Evolutionary conservation across 805 yeast genomes (phyloP).

Genomic region (Yamadazyma nakazawae): DNA sequence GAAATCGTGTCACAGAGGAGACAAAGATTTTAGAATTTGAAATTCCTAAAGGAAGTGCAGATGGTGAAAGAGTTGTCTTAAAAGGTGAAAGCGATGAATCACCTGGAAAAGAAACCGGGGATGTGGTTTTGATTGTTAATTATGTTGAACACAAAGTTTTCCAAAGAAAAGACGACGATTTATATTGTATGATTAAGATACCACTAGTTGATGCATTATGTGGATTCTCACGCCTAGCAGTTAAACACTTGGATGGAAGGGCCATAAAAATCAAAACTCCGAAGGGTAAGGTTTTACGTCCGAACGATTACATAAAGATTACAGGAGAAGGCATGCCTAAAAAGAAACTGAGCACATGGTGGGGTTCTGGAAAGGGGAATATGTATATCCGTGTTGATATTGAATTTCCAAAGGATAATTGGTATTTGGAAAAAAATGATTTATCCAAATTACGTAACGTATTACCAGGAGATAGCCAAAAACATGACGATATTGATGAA

Average conservation of each 20-base stretch:
- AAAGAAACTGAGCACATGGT: constrained; percentile 27
- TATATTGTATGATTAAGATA: constrained; percentile 57
- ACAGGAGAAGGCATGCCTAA: constrained; percentile 84
- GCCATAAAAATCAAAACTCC: constrained; percentile 62
- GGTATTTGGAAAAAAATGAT: constrained; percentile 78
- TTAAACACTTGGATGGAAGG: constrained; percentile 79
- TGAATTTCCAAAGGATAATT: constrained; percentile 79
- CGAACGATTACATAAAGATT: constrained; percentile 65
- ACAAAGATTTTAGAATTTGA: constrained; percentile 73
- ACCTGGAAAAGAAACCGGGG: constrained; percentile 72
- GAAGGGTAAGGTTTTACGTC: constrained; percentile 76
- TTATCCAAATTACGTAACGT: constrained; percentile 49
- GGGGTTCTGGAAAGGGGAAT: constrained; percentile 52
- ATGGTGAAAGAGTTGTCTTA: constrained; percentile 58
- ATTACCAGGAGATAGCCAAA: constrained; percentile 44
- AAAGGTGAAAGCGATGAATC: constrained; percentile 75
- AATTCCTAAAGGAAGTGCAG: constrained; percentile 66
- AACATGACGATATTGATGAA: constrained; percentile 20
- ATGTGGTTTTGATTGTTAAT: constrained; percentile 61
- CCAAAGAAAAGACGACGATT: constrained; percentile 57
- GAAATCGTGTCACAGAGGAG: constrained; percentile 58
- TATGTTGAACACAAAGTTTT: constrained; percentile 50
- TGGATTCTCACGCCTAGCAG: constrained; percentile 66
- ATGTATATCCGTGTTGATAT: constrained; percentile 67
- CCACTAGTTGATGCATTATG: constrained; percentile 79